These are phyloP conservation scores for Sergeia podlipaevii DNA, from an alignment of 208 protist species.

Conservation along the genomic window DNA sequence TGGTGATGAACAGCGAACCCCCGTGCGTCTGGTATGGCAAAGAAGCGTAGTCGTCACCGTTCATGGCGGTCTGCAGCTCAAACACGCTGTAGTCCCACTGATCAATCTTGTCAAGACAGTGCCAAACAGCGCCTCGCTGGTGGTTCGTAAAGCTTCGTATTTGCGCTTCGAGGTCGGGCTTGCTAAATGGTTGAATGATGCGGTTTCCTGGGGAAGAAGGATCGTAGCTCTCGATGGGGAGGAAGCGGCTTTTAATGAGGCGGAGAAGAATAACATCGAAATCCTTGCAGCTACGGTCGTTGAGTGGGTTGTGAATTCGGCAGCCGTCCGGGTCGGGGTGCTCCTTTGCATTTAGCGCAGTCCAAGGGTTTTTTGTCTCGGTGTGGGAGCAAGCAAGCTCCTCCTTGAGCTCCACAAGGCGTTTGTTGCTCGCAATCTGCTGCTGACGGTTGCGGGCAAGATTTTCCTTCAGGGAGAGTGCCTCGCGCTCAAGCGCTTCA, in stretches of 20 bases:
- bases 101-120: constrained; percentile 66
- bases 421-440: constrained; percentile 33
- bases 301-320: constrained; percentile 56
- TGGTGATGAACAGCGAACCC: constrained; percentile 82
- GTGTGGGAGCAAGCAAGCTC: constrained; percentile 26
- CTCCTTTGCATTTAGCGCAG: constrained; percentile 29
- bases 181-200: constrained; percentile 68
- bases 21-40: constrained; percentile 52
- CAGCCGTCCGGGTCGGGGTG: constrained; percentile 22
- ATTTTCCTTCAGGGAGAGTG: constrained; percentile 63
- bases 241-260: constrained; percentile 84
- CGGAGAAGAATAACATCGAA: constrained; percentile 70
- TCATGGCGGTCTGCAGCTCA: constrained; percentile 70
- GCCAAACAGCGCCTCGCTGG: constrained; percentile 52
- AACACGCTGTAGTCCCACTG: constrained; percentile 89
- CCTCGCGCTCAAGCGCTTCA: constrained; percentile 62
- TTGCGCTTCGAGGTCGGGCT: constrained; percentile 34
- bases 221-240: constrained; percentile 41
- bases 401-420: constrained; percentile 55
- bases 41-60: constrained; percentile 67
- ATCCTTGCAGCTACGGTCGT: constrained; percentile 66
- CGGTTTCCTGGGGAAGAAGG: constrained; percentile 33
- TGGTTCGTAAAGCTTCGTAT: constrained; percentile 23
- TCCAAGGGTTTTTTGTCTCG: constrained; percentile 36
- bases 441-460: constrained; percentile 51